Evolutionary conservation across 495 filamentous ascomycete species (phyloP).

Genomic region (Hypoxylon perforatum): DNA sequence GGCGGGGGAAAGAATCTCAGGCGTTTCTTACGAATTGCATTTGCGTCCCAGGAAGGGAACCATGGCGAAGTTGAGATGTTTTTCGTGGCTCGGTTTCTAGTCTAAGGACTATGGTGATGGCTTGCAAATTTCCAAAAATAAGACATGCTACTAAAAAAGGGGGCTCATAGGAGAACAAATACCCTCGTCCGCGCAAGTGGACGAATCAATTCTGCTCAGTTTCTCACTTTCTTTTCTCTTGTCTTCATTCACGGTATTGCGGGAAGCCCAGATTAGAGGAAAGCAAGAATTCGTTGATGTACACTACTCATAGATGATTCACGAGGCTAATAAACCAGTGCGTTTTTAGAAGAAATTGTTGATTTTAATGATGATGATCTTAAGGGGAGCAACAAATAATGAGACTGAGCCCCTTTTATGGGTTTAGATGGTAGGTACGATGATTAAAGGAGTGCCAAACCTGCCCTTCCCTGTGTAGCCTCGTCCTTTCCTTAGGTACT

Average conservation of each 20-base stretch:
- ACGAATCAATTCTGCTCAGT: neutral
- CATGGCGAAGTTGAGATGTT: neutral
- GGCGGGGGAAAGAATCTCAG: neutral
- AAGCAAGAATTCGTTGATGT: neutral
- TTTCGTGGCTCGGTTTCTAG: too few species aligned
- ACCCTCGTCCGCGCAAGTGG: constrained; percentile 20
- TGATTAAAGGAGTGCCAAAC: too few species aligned
- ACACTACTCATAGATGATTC: constrained; percentile 18
- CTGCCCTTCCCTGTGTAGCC: too few species aligned
- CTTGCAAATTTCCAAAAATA: too few species aligned
- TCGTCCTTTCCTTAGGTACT: too few species aligned
- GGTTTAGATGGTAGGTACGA: too few species aligned
- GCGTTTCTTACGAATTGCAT: constrained; percentile 8
- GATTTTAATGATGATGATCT: too few species aligned
- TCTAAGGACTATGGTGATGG: too few species aligned
- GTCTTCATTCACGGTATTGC: neutral
- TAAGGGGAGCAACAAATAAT: too few species aligned
- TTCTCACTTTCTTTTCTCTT: neutral
- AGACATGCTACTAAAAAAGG: neutral
- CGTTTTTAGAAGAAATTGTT: too few species aligned
- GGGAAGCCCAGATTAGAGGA: neutral
- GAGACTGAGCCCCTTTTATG: too few species aligned
- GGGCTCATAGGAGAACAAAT: constrained; percentile 6
- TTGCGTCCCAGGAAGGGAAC: neutral
- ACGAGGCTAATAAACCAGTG: neutral